Evolutionary conservation across 768 basidiomycete genomes (phyloP), one percentile per base, ranked within the genome.

Genomic region (Phylloporus sp.): DNA sequence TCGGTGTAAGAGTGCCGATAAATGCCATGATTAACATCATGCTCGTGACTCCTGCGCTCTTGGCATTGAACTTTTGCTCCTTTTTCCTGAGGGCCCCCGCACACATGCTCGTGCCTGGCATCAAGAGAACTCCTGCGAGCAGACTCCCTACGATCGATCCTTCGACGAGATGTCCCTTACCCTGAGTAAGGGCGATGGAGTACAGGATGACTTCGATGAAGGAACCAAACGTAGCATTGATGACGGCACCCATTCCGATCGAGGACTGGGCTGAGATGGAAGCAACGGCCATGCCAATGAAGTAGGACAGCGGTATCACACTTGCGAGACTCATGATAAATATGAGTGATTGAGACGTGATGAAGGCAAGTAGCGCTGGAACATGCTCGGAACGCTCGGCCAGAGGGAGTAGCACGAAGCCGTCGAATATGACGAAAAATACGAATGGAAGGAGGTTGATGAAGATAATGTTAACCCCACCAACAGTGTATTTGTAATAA

Each of bases 1-100:
- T 98, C 3, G 96, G 96, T 0, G 92, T 82, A 48, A 99, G 72
- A 2, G 90, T 90, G 11, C 96, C 96, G 51, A 99, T 95, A 64
- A 99, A 90, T 11, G 96, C 96, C 95, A 98, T 98, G 69, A 99
- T 98, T 64, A 99, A 68, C 90, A 99, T 95, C 74, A 96, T 96
- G 64, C 93, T 96, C 1, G 96, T 99, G 14, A 99, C 96, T 29
- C 96, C 90, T 6, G 96, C 96, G 59, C 89, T 92, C 73, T 91
- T 97, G n/a, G 96, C 96, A 60, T 99, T 99, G 74, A 99, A 99
- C 56, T 83, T 90, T 64, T 94, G 91, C 67, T 99, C 96, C 70
- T 99, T 99, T 62, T 86, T 74, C 60, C 81, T 76, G 48, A 96
- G 54, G 0, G 96, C 96, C 8, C 87, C 89, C 29, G 86, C 86